Evolutionary conservation across 371 early-diverging fungal species (phyloP).

Genomic region (Mucor circinelloides): DNA sequence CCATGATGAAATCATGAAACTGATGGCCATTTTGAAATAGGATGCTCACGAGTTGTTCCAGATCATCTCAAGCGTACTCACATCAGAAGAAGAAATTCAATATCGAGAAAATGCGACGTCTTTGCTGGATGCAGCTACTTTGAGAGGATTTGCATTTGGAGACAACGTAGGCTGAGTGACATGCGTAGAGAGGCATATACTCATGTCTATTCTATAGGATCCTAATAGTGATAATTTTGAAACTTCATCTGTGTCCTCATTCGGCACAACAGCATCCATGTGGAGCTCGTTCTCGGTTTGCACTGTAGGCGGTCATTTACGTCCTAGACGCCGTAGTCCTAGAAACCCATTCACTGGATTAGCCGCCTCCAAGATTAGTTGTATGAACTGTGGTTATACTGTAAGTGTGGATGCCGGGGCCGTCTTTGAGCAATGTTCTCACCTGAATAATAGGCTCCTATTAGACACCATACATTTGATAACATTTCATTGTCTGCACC

Average conservation of each 20-base stretch:
- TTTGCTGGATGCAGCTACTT: slow-evolving; percentile 38
- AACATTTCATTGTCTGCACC: slow-evolving; percentile 79
- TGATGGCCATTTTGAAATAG: slow-evolving; percentile 37
- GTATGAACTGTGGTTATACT: slow-evolving; percentile 79
- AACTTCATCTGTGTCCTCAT: slow-evolving; percentile 48
- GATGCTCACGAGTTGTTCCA: slow-evolving; percentile 96
- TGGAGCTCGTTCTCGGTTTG: slow-evolving; percentile 58
- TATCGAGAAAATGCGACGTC: slow-evolving; percentile 42
- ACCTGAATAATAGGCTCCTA: slow-evolving; percentile 53
- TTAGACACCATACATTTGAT: slow-evolving; percentile 84
- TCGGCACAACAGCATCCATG: slow-evolving; percentile 54
- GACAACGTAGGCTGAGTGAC: slow-evolving; percentile 17
- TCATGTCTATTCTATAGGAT: slow-evolving; percentile 1
- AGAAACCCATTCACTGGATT: slow-evolving; percentile 76
- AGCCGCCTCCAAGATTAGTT: slow-evolving; percentile 76
- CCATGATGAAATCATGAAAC: neutral
- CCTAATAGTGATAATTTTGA: slow-evolving; percentile 46
- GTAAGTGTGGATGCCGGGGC: slow-evolving; percentile 20
- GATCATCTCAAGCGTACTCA: slow-evolving; percentile 78
- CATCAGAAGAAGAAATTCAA: slow-evolving; percentile 68
- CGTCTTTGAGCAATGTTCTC: neutral
- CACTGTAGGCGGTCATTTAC: slow-evolving; percentile 48
- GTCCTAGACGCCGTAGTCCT: slow-evolving; percentile 47
- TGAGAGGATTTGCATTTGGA: slow-evolving; percentile 24
- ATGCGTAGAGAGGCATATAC: neutral